Evolutionary conservation across 257 asterid genomes (phyloP), one percentile per base, ranked within the genome.

Genomic region (Fraxinus pennsylvanica): DNA sequence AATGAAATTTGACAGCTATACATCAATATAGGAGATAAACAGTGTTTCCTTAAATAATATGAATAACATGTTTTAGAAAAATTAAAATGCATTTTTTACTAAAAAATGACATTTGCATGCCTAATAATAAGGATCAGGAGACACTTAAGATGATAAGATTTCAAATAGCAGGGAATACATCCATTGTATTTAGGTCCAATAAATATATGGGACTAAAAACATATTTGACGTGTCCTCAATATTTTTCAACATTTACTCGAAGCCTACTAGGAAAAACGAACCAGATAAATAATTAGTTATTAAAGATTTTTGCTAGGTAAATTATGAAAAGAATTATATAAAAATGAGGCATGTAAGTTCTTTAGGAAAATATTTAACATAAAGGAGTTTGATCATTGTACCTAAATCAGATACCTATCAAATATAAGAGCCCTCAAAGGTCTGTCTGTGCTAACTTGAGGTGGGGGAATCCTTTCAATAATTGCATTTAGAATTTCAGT

Each of bases 371-470:
- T 33, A 33, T 32, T 32, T 66, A 80, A 78, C 74, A 76, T 63
- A n/a, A 79, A 76, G 87, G 86, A 86, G 87, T 76, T 77, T 70
- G 81, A 83, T 83, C 80, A 76, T 82, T 83, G 91, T 85, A 85
- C 89, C 91, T 85, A 87, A 83, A 87, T 86, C 74, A 85, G 89
- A 83, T 88, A 95, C 99, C 99, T 95, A 86, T 95, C 99, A 89
- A 95, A 95, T 83, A 95, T 95, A 79, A 95, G 96, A 81, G 99
- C 99, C 89, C 97, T 91, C 89, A 93, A 86, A 75, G 99, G 98
- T 82, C 82, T 86, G 78, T 84, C 88, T 78, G 91, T 90, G 57
- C 96, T 90, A 80, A 88, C 92, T 76, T 68, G 87, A 75, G 99
- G 98, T 22, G 96, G 91, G 74, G 98, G 99, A 81, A 95, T 87